Conservation (phyloP, 1,284 basidiomycete species). For the Termitomyces sp. region DNA sequence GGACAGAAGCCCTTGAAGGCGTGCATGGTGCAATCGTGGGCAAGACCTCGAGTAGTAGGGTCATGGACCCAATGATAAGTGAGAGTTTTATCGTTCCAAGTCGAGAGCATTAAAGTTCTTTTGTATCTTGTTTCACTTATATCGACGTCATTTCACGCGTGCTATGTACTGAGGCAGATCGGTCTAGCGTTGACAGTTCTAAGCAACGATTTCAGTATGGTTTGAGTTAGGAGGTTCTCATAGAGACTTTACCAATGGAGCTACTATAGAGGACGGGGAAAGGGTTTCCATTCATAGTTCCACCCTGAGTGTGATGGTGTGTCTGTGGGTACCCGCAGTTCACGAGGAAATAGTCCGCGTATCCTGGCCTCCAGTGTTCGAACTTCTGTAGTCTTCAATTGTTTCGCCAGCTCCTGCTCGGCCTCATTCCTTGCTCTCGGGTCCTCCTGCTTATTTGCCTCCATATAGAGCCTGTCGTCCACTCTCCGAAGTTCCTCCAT, state of each 20-base stretch:
- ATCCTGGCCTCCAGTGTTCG: slow-evolving; percentile 72
- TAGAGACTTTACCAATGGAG: slow-evolving; percentile 11
- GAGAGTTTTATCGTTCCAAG: slow-evolving; percentile 12
- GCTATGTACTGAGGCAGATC: not conserved
- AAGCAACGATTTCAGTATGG: not conserved
- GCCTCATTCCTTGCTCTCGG: slow-evolving; percentile 55
- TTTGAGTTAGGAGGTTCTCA: slow-evolving; percentile 14
- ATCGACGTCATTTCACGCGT: slow-evolving; percentile 17
- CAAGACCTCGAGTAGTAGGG: slow-evolving; percentile 55
- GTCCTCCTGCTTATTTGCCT: slow-evolving; percentile 75
- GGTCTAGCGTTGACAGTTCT: not conserved
- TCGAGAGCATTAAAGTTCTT: slow-evolving; percentile 14
- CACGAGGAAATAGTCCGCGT: slow-evolving; percentile 80
- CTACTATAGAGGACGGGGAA: slow-evolving; percentile 43
- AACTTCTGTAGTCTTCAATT: slow-evolving; percentile 61
- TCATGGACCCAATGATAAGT: slow-evolving; percentile 24
- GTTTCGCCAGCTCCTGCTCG: slow-evolving; percentile 59
- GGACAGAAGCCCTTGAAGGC: slow-evolving; percentile 72
- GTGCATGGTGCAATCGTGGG: slow-evolving; percentile 68
- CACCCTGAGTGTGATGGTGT: slow-evolving; percentile 73
- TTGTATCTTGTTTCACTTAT: slow-evolving; percentile 7
- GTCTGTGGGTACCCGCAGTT: slow-evolving; percentile 72
- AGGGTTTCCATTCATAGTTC: slow-evolving; percentile 74
- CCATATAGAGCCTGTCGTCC: slow-evolving; percentile 62
- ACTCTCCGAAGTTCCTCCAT: slow-evolving; percentile 75